These are phyloP conservation scores for Filobasidium floriforme DNA, from an alignment of 768 basidiomycete species.

Conservation along the genomic window DNA sequence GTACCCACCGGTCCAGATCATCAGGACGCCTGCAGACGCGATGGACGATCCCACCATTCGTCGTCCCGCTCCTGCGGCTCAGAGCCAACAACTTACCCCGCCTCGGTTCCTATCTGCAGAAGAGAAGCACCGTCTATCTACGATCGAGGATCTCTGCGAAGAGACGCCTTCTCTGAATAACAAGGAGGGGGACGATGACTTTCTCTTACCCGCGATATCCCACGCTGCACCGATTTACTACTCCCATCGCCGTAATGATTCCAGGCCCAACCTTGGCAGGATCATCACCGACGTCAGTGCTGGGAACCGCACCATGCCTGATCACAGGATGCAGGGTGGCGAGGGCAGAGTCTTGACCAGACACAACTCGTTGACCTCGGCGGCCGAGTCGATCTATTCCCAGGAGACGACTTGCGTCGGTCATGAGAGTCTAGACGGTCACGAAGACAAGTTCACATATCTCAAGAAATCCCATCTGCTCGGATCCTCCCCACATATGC, in stretches of 20 bases:
- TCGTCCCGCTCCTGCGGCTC: neutral
- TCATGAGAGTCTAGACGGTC: neutral
- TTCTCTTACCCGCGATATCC: neutral
- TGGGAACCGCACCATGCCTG: neutral
- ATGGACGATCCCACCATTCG: neutral
- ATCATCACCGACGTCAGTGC: constrained; percentile 1
- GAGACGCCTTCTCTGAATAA: no score
- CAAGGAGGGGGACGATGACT: neutral
- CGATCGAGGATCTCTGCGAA: no score
- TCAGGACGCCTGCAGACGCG: neutral
- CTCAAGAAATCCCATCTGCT: neutral
- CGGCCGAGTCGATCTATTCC: constrained; percentile 4
- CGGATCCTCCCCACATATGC: neutral
- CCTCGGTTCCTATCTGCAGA: no score
- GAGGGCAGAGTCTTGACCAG: constrained; percentile 5
- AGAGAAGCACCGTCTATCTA: no score
- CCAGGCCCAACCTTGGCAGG: neutral
- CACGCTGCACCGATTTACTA: neutral
- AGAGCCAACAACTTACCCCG: no score
- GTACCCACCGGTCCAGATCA: neutral
- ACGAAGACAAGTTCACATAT: neutral
- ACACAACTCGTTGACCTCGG: neutral
- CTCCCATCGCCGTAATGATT: neutral
- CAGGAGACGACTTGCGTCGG: neutral
- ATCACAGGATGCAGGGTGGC: neutral